A percentile compares a stretch with the other conserved stretches of the same genome.
Evolutionary conservation across 345 rosid species (phyloP).

Genomic region (Boechera divaricarpa): DNA sequence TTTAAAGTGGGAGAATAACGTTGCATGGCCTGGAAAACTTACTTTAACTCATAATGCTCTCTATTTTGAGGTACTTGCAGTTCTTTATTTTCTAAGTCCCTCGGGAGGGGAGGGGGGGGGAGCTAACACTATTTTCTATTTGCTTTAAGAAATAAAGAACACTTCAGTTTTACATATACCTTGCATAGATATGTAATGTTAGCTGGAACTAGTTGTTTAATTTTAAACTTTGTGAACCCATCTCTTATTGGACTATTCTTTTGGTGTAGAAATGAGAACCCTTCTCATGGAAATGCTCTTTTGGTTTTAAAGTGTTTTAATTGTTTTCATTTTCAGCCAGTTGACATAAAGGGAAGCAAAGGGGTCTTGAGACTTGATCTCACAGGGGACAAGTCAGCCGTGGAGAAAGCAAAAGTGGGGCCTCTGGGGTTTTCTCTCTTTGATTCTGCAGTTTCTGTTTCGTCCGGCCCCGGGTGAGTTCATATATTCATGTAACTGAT

Average conservation of each 20-base stretch:
- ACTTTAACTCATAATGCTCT: conserved; percentile 85
- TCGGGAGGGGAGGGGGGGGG: not conserved
- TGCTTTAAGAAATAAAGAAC: not conserved
- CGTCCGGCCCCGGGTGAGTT: conserved; percentile 73
- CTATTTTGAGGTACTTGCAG: conserved; percentile 78
- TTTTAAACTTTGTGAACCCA: not conserved
- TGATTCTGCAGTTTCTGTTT: conserved; percentile 87
- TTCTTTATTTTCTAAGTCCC: not conserved
- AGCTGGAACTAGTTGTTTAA: conserved; percentile 20
- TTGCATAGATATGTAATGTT: conserved; percentile 7
- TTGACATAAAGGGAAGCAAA: conserved; percentile 61
- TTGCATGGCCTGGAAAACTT: conserved; percentile 96
- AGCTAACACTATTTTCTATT: conserved; percentile 8
- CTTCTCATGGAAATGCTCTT: conserved; percentile 12
- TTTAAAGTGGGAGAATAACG: conserved; percentile 89
- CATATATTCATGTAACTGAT: conserved; percentile 29
- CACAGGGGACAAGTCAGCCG: conserved; percentile 55
- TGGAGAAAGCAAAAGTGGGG: conserved; percentile 89
- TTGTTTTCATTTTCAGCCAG: conserved; percentile 58
- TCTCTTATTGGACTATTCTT: not conserved
- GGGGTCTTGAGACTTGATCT: conserved; percentile 74
- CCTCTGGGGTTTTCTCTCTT: conserved; percentile 81
- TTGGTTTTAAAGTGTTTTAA: conserved; percentile 5
- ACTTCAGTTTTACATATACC: not conserved
- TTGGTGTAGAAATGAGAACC: conserved; percentile 13